Evolutionary conservation across 768 basidiomycete genomes (phyloP), one percentile per base, ranked within the genome.

Genomic region (Boletus subcaerulescens): DNA sequence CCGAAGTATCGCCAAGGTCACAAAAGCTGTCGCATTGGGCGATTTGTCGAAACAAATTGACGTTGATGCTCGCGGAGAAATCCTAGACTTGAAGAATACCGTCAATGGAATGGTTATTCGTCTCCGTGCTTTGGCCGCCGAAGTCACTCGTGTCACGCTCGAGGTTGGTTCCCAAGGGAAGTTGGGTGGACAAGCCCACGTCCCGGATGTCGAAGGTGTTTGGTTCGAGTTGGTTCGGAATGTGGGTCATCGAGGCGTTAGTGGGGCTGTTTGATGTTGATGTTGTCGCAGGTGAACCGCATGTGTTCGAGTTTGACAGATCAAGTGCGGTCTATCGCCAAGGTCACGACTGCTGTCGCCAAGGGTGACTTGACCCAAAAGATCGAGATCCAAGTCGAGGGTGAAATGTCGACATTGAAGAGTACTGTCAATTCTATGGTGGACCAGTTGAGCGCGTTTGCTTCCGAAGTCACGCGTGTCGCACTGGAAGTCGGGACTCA

Each of bases 401-500:
- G 86, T 46, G 93, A 96, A 65, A 95, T 96, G 86, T 80, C 80
- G 15, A 88, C 88, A 15, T 77, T 92, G 71, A 91, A 90, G 67
- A 76, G 81, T 20, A 92, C 90, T 12, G 89, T 93, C 59, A 95
- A 95, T 65, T 87, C 86, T n/a, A 97, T 97, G 93, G 91, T 95
- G 68, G 91, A 92, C 68, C 89, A 89, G 52, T 71, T 95, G 59
- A 85, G 88, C 61, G 89, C 88, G 5, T 95, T 95, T 66, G 90
- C 92, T 14, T 84, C 82, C 3, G 92, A 94, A 59, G 83, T 89
- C 29, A 89, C 86, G 6, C 79, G 89, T 58, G 88, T 96, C 45
- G 91, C 93, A 2, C 72, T 91, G 67, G 92, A 94, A 62, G 92
- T 94, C 64, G 93, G 93, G 22, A 93, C 93, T 4, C 87, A 93